A percentile compares a stretch with the other conserved stretches of the same genome.
phyloP scores from a whole-genome alignment of 768 basidiomycete species.

The Auricularia sp. region DNA sequence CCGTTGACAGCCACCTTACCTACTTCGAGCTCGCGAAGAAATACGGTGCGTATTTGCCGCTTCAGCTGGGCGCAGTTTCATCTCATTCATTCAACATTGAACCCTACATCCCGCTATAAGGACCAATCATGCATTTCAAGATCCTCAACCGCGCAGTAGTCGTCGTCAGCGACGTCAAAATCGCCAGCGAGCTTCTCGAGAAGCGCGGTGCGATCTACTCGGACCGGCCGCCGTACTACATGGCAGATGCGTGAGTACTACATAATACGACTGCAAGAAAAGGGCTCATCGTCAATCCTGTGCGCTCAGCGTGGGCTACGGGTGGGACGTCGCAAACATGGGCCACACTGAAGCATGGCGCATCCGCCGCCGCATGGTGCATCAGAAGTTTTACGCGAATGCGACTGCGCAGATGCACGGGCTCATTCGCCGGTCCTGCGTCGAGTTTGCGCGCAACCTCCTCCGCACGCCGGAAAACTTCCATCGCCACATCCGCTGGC shows the following conservation, averaged over 20 bases:
- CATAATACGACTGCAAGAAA: too few relatives aligned
- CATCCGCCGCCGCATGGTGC: not conserved
- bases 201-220: slow-evolving; percentile 6
- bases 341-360: too few relatives aligned
- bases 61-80: not conserved
- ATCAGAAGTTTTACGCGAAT: not conserved
- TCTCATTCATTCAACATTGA: not conserved
- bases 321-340: too few relatives aligned
- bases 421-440: too few relatives aligned
- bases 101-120: not conserved
- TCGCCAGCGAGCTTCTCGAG: not conserved
- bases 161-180: not conserved
- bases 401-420: not conserved
- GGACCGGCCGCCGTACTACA: not conserved
- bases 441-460: slow-evolving; percentile 15
- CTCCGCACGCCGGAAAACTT: too few relatives aligned
- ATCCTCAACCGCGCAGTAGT: not conserved
- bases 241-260: not conserved
- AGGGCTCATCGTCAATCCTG: too few relatives aligned
- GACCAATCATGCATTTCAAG: not conserved
- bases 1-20: too few relatives aligned
- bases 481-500: too few relatives aligned
- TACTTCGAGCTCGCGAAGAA: too few relatives aligned
- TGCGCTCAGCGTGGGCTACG: too few relatives aligned
- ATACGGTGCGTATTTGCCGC: not conserved